Conservation (phyloP, 1,139 yeast species). For the Sugiyamaella neomexicana region DNA sequence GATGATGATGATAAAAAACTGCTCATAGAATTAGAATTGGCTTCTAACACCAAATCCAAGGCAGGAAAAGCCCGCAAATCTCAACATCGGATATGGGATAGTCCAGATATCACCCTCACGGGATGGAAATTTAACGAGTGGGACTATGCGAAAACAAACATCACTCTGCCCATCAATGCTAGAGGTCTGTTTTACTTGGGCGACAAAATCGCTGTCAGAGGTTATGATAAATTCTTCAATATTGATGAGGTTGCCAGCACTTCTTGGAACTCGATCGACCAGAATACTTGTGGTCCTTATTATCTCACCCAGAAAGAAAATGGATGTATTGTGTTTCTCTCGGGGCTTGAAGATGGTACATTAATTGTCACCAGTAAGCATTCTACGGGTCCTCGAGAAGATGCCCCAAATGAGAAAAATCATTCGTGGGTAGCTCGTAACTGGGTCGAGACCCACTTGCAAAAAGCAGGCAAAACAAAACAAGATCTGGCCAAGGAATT, state of each 20-base stretch:
- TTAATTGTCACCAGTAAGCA: slow-evolving; percentile 84
- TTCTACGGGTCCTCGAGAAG: slow-evolving; percentile 67
- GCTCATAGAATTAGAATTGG: slow-evolving; percentile 2
- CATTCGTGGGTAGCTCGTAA: slow-evolving; percentile 76
- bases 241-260: slow-evolving; percentile 63
- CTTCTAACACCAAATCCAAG: slow-evolving; percentile 6
- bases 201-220: slow-evolving; percentile 64
- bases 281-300: slow-evolving; percentile 70
- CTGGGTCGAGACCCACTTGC: slow-evolving; percentile 57
- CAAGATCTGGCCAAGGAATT: slow-evolving; percentile 58
- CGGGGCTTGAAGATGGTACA: slow-evolving; percentile 74
- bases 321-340: slow-evolving; percentile 85
- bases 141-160: slow-evolving; percentile 66
- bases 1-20: slow-evolving; percentile 1
- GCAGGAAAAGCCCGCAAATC: slow-evolving; percentile 31
- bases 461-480: slow-evolving; percentile 42
- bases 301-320: slow-evolving; percentile 82
- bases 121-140: slow-evolving; percentile 88
- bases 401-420: slow-evolving; percentile 49
- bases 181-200: slow-evolving; percentile 77
- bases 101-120: slow-evolving; percentile 32
- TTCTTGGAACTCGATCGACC: slow-evolving; percentile 48
- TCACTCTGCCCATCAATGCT: slow-evolving; percentile 67
- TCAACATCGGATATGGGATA: slow-evolving; percentile 35
- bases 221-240: slow-evolving; percentile 94